A percentile compares a stretch with the other conserved stretches of the same genome.
Conservation (phyloP, 441 rosid genomes). For the Geranium incanum region DNA sequence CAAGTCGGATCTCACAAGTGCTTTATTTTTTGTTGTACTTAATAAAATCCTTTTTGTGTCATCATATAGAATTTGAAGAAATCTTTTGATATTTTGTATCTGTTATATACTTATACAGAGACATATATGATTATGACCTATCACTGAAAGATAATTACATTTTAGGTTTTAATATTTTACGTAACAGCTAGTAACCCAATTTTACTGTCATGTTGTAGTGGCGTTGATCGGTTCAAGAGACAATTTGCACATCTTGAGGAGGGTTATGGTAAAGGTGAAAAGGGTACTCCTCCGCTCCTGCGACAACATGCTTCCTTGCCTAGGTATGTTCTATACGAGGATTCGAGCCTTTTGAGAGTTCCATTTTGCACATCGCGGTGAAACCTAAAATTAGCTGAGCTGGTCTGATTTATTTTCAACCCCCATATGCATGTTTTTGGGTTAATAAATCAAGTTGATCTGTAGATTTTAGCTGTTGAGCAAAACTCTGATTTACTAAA, state of each 20-base stretch:
- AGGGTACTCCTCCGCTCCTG: slow-evolving; percentile 53
- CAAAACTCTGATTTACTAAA: not conserved
- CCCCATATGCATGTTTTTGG: not conserved
- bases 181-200: slow-evolving; percentile 1
- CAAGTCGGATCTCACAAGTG: no score
- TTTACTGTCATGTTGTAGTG: slow-evolving; percentile 39
- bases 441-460: no score
- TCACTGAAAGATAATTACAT: not conserved
- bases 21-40: no score
- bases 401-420: not conserved
- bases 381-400: not conserved
- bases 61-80: no score
- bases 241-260: slow-evolving; percentile 99
- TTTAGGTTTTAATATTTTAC: not conserved
- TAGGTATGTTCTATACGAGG: slow-evolving; percentile 38
- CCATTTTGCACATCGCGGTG: not conserved
- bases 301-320: slow-evolving; percentile 97
- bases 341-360: not conserved
- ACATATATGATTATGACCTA: no score
- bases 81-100: no score
- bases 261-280: slow-evolving; percentile 69
- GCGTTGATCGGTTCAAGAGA: slow-evolving; percentile 93
- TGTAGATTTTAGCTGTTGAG: not conserved
- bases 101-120: no score
- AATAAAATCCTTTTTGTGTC: no score